A percentile compares a stretch with the other conserved stretches of the same genome.
These are phyloP conservation scores for Pyrenophora seminiperda DNA, from an alignment of 2,329 filamentous ascomycete species.

Conservation along the genomic window DNA sequence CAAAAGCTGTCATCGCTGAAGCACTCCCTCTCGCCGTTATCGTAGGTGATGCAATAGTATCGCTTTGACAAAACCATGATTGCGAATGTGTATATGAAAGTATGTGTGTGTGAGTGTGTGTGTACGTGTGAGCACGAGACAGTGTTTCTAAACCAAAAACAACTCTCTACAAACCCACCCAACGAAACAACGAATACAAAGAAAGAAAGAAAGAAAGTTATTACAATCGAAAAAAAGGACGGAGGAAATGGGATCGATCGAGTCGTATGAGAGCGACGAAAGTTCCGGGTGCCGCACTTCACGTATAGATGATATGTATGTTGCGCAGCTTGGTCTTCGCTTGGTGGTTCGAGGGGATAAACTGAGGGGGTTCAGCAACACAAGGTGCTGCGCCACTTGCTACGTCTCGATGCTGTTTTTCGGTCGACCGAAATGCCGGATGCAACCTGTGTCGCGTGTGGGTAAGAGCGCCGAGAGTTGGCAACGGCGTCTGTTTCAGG, in stretches of 20 bases:
- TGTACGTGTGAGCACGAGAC: neutral
- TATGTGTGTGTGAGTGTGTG: neutral
- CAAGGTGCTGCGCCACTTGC: conserved; percentile 11
- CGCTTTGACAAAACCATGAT: conserved; percentile 37
- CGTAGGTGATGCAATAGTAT: conserved; percentile 36
- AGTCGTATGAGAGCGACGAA: neutral
- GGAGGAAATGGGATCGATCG: neutral
- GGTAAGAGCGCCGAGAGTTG: neutral
- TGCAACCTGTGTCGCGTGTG: conserved; percentile 25
- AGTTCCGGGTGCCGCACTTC: no score
- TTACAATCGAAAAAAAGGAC: neutral
- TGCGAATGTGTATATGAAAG: conserved; percentile 8
- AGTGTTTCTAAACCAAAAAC: neutral
- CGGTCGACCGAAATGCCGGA: conserved; percentile 22
- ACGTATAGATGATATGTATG: neutral
- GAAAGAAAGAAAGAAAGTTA: neutral
- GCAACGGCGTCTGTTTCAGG: conserved; percentile 14
- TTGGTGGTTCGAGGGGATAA: no score
- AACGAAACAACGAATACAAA: neutral
- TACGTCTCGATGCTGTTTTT: conserved; percentile 6
- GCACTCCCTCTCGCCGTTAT: conserved; percentile 35
- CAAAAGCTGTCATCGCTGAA: conserved; percentile 41
- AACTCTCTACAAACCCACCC: neutral
- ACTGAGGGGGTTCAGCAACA: no score
- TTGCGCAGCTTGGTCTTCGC: neutral